These are phyloP conservation scores for Bonia amplexicaulis DNA, from an alignment of 176 grass and related monocot genomes.

Conservation along the genomic window DNA sequence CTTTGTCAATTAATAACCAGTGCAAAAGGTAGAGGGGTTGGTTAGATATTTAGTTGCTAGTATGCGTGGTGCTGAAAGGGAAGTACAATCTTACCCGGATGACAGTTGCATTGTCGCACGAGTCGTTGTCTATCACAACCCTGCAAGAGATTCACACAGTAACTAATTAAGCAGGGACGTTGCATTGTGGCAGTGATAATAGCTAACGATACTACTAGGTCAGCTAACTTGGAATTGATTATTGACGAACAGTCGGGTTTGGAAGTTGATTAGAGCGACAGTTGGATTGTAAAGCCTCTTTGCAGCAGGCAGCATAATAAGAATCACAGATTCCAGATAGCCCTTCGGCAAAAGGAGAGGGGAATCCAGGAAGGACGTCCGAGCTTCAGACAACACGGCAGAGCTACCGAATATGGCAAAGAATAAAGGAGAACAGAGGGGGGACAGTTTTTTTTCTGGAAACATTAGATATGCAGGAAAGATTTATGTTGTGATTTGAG, in stretches of 20 bases:
- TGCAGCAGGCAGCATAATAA: neutral
- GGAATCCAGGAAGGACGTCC: constrained; percentile 13
- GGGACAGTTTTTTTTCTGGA: neutral
- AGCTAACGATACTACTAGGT: neutral
- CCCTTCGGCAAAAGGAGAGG: neutral
- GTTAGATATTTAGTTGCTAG: neutral
- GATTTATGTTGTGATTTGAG: neutral
- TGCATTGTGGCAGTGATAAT: neutral
- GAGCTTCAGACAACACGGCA: neutral
- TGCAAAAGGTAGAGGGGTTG: neutral
- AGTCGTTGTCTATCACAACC: constrained; percentile 51
- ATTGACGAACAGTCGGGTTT: neutral
- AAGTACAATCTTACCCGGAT: constrained; percentile 35
- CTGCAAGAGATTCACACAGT: constrained; percentile 13
- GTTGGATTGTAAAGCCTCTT: neutral
- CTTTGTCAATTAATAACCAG: neutral
- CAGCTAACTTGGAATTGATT: neutral
- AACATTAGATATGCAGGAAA: neutral
- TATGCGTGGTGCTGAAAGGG: neutral
- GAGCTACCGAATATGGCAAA: neutral
- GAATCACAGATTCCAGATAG: constrained; percentile 16
- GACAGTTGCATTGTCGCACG: constrained; percentile 43
- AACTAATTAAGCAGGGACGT: neutral
- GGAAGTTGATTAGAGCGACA: neutral
- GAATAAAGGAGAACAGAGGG: neutral